phyloP scores from a whole-genome alignment of 345 rosid genomes.

The Citrus reticulata region DNA sequence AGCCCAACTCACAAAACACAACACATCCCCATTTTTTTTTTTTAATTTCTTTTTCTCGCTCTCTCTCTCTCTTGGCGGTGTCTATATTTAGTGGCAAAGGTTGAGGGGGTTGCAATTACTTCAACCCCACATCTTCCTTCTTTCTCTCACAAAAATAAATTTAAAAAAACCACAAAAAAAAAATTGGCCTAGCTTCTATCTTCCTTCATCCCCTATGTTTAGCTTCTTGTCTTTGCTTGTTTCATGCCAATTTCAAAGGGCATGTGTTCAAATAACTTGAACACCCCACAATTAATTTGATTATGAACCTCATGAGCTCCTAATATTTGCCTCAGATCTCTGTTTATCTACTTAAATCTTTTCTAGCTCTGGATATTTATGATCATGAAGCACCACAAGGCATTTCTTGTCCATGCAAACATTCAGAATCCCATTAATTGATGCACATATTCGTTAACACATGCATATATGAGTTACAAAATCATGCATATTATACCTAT shows the following conservation, averaged over 20 bases:
- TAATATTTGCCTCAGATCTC: slow-evolving; percentile 19
- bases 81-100: slow-evolving; percentile 57
- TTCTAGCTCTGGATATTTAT: neutral
- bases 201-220: slow-evolving; percentile 24
- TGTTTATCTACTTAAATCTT: slow-evolving; percentile 10
- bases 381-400: neutral
- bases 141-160: slow-evolving; percentile 37
- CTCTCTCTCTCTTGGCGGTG: slow-evolving; percentile 17
- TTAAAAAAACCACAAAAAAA: slow-evolving; percentile 9
- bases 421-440: neutral
- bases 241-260: slow-evolving; percentile 46
- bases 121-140: slow-evolving; percentile 51
- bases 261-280: neutral
- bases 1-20: slow-evolving; percentile 23
- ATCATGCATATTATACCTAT: slow-evolving; percentile 2
- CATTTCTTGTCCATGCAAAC: neutral
- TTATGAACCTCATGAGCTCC: slow-evolving; percentile 17
- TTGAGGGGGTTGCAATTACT: slow-evolving; percentile 8
- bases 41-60: neutral
- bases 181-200: neutral
- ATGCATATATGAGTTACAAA: neutral
- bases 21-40: neutral
- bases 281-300: neutral
- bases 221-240: slow-evolving; percentile 38
- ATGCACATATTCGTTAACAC: neutral